Conservation (phyloP, 2,329 filamentous ascomycete genomes). For the Lasiodiplodia sp. region DNA sequence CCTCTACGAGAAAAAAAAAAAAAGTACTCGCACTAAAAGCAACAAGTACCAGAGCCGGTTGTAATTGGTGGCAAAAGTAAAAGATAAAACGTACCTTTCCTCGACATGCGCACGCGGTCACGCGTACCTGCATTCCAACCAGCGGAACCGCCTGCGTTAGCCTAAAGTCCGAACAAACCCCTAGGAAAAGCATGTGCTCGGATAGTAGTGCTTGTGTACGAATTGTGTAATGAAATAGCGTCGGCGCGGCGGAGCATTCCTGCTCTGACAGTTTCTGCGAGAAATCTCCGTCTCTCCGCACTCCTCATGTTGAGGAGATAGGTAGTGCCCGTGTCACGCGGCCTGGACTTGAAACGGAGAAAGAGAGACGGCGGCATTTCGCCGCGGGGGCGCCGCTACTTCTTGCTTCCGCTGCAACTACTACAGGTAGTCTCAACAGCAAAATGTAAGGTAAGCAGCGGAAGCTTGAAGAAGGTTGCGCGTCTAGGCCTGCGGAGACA, state of each 20-base stretch:
- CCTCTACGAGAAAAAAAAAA: neutral
- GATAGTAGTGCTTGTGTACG: neutral
- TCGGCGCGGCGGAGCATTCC: slow-evolving; percentile 15
- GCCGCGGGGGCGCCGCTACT: neutral
- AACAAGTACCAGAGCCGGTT: neutral
- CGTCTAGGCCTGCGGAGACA: neutral
- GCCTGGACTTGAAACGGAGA: slow-evolving; percentile 2
- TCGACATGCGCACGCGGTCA: slow-evolving; percentile 30
- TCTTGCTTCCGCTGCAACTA: neutral
- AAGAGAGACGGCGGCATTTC: neutral
- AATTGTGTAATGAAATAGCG: neutral
- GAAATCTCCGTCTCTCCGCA: slow-evolving; percentile 5
- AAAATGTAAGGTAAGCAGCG: neutral
- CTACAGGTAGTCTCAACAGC: neutral
- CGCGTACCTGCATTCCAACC: slow-evolving; percentile 29
- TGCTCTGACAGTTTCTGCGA: slow-evolving; percentile 3
- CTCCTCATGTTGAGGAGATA: neutral
- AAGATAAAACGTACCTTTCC: slow-evolving; percentile 29
- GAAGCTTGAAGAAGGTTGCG: neutral
- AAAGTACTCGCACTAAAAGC: neutral
- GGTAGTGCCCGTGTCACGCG: slow-evolving; percentile 7
- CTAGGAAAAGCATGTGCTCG: neutral
- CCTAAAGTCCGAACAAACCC: neutral
- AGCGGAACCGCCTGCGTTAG: neutral
- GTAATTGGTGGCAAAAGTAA: neutral